These are phyloP conservation scores for Cardamine resedifolia DNA, from an alignment of 345 rosid species.

Conservation along the genomic window DNA sequence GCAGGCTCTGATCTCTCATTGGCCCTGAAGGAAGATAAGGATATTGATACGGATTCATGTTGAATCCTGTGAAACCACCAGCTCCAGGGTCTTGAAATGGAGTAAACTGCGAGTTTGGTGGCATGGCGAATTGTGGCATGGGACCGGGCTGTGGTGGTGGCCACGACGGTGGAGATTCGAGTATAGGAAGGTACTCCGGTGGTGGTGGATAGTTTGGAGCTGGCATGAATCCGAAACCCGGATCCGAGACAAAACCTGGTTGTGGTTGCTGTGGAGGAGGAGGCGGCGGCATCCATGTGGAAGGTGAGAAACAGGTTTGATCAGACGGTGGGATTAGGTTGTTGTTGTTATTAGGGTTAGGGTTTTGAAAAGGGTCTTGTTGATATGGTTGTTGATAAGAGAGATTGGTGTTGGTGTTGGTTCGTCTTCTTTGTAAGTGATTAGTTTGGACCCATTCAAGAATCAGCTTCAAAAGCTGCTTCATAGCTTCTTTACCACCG, in stretches of 20 bases:
- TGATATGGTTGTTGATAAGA: constrained; percentile 39
- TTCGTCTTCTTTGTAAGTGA: constrained; percentile 66
- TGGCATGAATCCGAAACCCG: constrained; percentile 42
- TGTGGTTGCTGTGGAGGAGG: constrained; percentile 28
- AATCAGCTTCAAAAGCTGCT: constrained; percentile 81
- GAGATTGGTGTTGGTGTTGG: constrained; percentile 14
- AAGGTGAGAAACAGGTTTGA: constrained; percentile 46
- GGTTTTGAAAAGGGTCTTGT: constrained; percentile 51
- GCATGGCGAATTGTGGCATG: constrained; percentile 41
- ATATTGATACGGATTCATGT: constrained; percentile 52
- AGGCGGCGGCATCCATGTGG: constrained; percentile 50
- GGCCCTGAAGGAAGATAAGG: constrained; percentile 45
- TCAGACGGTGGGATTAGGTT: constrained; percentile 42
- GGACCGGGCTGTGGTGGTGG: constrained; percentile 30
- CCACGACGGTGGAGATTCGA: constrained; percentile 35
- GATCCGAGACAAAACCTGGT: constrained; percentile 37
- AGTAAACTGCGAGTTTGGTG: constrained; percentile 32
- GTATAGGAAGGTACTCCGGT: constrained; percentile 22
- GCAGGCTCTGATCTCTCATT: constrained; percentile 48
- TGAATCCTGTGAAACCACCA: constrained; percentile 50
- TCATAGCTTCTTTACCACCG: constrained; percentile 93
- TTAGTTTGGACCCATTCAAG: constrained; percentile 97
- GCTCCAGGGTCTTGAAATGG: background rate
- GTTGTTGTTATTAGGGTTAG: constrained; percentile 42
- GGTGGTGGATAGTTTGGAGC: constrained; percentile 27